phyloP scores from a whole-genome alignment of 805 yeast genomes.

The Hanseniaspora taiwanica region DNA sequence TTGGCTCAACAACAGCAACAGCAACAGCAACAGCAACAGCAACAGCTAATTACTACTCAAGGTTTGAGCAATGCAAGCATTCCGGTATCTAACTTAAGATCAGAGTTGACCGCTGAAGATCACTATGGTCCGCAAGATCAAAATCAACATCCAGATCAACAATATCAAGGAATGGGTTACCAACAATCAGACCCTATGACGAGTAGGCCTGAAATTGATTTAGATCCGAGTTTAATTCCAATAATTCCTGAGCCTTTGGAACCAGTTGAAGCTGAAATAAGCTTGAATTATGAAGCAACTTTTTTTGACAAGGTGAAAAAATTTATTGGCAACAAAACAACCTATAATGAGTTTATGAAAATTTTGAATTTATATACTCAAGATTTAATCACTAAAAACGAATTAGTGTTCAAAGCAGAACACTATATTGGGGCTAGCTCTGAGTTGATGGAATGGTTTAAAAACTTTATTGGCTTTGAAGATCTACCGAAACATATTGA shows the following conservation, averaged over 20 bases:
- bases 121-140: slow-evolving; percentile 11
- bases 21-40: slow-evolving; percentile 3
- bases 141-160: slow-evolving; percentile 10
- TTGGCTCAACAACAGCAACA: slow-evolving; percentile 24
- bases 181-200: slow-evolving; percentile 16
- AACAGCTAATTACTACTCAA: slow-evolving; percentile 7
- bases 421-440: slow-evolving; percentile 71
- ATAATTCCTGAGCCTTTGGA: slow-evolving; percentile 75
- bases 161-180: slow-evolving; percentile 8
- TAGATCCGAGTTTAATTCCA: slow-evolving; percentile 62
- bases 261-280: slow-evolving; percentile 40
- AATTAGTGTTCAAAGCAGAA: slow-evolving; percentile 73
- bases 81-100: slow-evolving; percentile 26
- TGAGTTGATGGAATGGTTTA: slow-evolving; percentile 84
- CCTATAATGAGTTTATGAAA: slow-evolving; percentile 86
- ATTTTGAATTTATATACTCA: slow-evolving; percentile 78
- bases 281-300: slow-evolving; percentile 68
- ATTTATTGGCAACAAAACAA: slow-evolving; percentile 74
- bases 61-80: slow-evolving; percentile 16
- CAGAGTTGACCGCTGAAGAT: slow-evolving; percentile 17
- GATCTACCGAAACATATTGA: slow-evolving; percentile 80
- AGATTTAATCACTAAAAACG: slow-evolving; percentile 72
- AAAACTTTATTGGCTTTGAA: slow-evolving; percentile 77
- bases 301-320: slow-evolving; percentile 90
- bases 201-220: slow-evolving; percentile 29